A percentile compares a stretch with the other conserved stretches of the same genome.
phyloP scores from a whole-genome alignment of 1,284 basidiomycete species.

The Athelia sp. region DNA sequence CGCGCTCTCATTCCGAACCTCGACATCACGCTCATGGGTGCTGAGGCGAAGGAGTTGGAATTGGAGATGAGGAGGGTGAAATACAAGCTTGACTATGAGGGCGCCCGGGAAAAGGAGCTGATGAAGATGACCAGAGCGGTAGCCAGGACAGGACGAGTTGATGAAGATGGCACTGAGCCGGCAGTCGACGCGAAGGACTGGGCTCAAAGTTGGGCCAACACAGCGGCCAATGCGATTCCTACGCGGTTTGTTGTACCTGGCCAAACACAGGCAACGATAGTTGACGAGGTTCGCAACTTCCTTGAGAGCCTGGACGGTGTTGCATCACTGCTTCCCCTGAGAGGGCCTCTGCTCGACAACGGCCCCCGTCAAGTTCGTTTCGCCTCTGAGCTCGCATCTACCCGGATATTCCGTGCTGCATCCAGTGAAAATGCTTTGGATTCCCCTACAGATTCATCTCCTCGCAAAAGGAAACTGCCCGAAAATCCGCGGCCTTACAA shows the following conservation, averaged over 20 bases:
- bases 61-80: conserved; percentile 52
- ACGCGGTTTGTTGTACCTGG: conserved; percentile 34
- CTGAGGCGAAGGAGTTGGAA: conserved; percentile 35
- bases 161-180: conserved; percentile 22
- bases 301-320: background rate
- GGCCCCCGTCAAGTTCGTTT: background rate
- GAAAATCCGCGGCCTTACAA: background rate
- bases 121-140: conserved; percentile 25
- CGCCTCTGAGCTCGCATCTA: background rate
- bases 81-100: conserved; percentile 40
- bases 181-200: conserved; percentile 26
- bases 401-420: background rate
- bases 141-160: conserved; percentile 10
- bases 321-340: conserved; percentile 1
- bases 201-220: conserved; percentile 27
- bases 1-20: conserved; percentile 31
- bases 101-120: conserved; percentile 20
- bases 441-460: background rate
- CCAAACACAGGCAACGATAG: conserved; percentile 22
- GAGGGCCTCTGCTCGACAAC: background rate
- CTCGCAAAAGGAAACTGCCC: background rate
- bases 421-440: background rate
- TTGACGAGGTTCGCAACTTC: conserved; percentile 16
- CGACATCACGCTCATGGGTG: conserved; percentile 29
- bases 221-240: conserved; percentile 21